Conservation (phyloP, 768 basidiomycete species). For the Lanmaoa pseudosensibilis region DNA sequence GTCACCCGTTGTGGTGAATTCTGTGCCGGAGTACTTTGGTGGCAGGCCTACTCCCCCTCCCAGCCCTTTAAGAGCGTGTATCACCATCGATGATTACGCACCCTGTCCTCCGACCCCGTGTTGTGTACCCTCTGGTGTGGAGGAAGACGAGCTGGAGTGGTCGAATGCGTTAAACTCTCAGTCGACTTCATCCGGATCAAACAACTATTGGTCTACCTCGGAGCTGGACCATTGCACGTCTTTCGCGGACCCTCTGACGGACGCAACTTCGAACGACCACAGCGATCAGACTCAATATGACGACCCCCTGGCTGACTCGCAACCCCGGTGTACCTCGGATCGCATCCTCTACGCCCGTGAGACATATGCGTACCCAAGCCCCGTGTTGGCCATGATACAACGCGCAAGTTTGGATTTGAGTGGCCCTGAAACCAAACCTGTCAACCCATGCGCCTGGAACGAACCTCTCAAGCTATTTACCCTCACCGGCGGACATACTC, state of each 20-base stretch:
- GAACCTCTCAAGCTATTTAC: slow-evolving; percentile 8
- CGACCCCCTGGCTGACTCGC: no score
- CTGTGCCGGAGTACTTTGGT: neutral
- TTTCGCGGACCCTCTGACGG: neutral
- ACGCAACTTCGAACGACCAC: neutral
- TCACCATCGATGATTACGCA: neutral
- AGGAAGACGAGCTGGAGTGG: neutral
- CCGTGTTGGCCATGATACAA: slow-evolving; percentile 11
- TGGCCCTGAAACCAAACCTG: neutral
- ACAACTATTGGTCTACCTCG: neutral
- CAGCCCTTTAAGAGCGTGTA: neutral
- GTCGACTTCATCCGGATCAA: no score
- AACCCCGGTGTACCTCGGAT: neutral
- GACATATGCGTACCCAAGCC: slow-evolving; percentile 14
- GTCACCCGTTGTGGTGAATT: slow-evolving; percentile 10
- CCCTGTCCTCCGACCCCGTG: slow-evolving; percentile 18
- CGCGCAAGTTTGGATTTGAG: slow-evolving; percentile 3
- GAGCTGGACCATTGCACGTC: neutral
- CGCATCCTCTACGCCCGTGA: neutral
- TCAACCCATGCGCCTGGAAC: neutral
- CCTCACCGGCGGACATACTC: neutral
- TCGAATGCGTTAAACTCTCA: neutral
- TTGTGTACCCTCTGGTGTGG: neutral
- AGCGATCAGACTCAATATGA: neutral
- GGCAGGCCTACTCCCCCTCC: slow-evolving; percentile 9